Percentiles rank a stretch among this genome's conserved stretches.
Conservation (phyloP, 345 rosid species). For the Laguncularia racemosa region DNA sequence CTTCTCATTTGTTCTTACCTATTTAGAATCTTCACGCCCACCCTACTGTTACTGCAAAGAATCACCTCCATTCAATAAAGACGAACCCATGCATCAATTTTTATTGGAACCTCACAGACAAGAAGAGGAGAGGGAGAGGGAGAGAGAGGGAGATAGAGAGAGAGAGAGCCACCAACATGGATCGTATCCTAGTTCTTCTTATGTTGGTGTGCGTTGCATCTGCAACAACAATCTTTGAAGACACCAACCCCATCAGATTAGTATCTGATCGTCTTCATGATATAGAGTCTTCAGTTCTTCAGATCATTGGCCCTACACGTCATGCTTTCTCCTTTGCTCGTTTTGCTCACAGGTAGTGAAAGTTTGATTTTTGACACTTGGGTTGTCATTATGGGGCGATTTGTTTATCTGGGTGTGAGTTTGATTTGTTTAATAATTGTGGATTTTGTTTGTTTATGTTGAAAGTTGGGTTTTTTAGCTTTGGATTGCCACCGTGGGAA, state of each 20-base stretch:
- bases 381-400: too few relatives aligned
- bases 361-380: too few relatives aligned
- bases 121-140: background rate
- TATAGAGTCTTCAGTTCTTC: slow-evolving; percentile 41
- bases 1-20: background rate
- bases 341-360: slow-evolving; percentile 52
- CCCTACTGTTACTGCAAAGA: background rate
- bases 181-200: slow-evolving; percentile 19
- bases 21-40: background rate
- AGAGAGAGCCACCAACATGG: slow-evolving; percentile 1
- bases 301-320: slow-evolving; percentile 52
- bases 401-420: too few relatives aligned
- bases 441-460: too few relatives aligned
- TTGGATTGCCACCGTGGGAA: too few relatives aligned
- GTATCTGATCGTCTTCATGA: slow-evolving; percentile 53
- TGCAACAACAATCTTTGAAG: slow-evolving; percentile 42
- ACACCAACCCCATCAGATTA: slow-evolving; percentile 58
- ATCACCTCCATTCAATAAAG: background rate
- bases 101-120: background rate
- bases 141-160: background rate
- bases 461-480: too few relatives aligned
- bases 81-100: background rate
- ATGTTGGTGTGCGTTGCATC: slow-evolving; percentile 29
- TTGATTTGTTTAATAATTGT: too few relatives aligned
- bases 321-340: slow-evolving; percentile 66